Evolutionary conservation across 2,329 filamentous ascomycete genomes (phyloP), one percentile per base, ranked within the genome.

Genomic region (Zopfia rhizophila): DNA sequence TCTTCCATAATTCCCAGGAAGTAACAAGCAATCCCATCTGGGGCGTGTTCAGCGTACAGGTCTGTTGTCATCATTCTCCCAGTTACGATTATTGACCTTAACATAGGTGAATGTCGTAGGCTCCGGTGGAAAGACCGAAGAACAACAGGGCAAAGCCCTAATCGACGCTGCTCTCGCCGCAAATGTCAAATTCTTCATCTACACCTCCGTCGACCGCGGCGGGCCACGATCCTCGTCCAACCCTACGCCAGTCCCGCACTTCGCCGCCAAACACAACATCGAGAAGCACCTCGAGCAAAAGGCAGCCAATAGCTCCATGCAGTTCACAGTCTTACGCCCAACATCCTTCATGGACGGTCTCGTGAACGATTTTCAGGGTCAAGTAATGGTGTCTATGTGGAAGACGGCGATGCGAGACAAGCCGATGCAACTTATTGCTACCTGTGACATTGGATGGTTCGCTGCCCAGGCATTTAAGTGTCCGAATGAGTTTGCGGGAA

Each of bases 271-370:
- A 63, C 76, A 82, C 56, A 64, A 75, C 11, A 82, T 87, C 53
- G 85, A 88, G 66, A 70, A 78, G 40, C 73, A 87, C 51, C 77
- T 87, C 7, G 67, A 77, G 25, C 66, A 77, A 14, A 32, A 45
- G 22, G 41, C 58, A 2, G 66, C 36, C 72, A 65, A 63, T 3
- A 69, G 64, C 3, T 51, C 69, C 2, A 82, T 84, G 80, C 65
- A 63, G 3, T 87, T 78, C 74, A 82, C 80, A 0, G 77, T 87
- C 25, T 69, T 87, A 2, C 78, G 83, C 5, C 84, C 84, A 0
- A 76, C 78, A 0, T 79, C 77, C 2, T 87, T 86, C 67, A 79
- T 84, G 69, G 82, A 86, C 31, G 82, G 84, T 64, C 45, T 79
- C 7, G 62, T 61, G 1, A 63, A 72, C 1, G 68, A 78, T 50